Base-by-base conservation (phyloP, 1,284 basidiomycete genomes). In the Bjerkandera adusta region DNA sequence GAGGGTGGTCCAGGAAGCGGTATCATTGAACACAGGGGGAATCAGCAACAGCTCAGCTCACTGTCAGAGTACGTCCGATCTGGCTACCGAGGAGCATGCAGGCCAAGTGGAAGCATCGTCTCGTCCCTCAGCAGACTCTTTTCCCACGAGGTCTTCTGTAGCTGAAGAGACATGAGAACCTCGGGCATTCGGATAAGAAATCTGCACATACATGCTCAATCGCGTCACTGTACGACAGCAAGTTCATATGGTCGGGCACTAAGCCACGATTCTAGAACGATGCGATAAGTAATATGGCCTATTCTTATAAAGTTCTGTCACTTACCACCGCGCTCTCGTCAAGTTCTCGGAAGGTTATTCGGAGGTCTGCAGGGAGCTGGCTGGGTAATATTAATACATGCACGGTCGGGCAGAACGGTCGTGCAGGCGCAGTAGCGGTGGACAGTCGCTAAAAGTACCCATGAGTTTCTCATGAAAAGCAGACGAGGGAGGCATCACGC, bases 201-300 rank as follows among this genome's bases (percentile, higher is more conserved):
- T 10, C 44, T 16, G 38, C n/a, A 68, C 79, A 49, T 51, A 85
- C 85, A 59, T 86, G 83, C 45, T 68, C 65, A 13, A 70, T 58
- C 15, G 84, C 84, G 39, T 85, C 79, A 7, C 61, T 47, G 11
- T 68, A 67, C 12, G 82, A 71, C n/a, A 89, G 58, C 18, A 90
- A 64, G 59, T 90, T 88, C 85, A 90, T 89, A 55, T 90, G 85
- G 53, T 87, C 79, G 10, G 85, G 84, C 35, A 77, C 65, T 26
- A 73, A 63, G 13, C 72, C 72, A 21, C 67, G 69, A 47, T 86
- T 86, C 87, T 90, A 54, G 25, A 51, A 37, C 24, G 35, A 18
- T 8, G 18, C 20, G 27, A 20, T 12, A 41, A 27, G 12, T 13
- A n/a, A n/a, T n/a, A 21, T 37, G 4, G 13, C 11, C 22, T 22